A percentile compares a stretch with the other conserved stretches of the same genome.
phyloP scores from a whole-genome alignment of 2,329 filamentous ascomycete species.

The Fusarium tjaetaba region DNA sequence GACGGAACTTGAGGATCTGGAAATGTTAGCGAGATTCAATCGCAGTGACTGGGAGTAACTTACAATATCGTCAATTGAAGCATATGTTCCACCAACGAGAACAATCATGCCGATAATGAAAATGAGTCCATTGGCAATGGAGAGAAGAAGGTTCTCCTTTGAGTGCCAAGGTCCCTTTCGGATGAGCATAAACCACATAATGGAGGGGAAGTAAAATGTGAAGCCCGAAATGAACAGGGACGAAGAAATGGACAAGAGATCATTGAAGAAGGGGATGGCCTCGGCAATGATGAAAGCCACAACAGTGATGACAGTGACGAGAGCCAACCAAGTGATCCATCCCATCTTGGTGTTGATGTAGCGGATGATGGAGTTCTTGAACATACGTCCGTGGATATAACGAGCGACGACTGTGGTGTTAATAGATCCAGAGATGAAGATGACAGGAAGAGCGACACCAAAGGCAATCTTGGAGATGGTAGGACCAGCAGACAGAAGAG shows the following conservation, averaged over 20 bases:
- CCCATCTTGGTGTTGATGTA: slow-evolving; percentile 61
- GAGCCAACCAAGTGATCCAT: slow-evolving; percentile 65
- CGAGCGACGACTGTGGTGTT: slow-evolving; percentile 62
- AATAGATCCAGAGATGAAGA: slow-evolving; percentile 78
- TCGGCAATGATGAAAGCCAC: slow-evolving; percentile 77
- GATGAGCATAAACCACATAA: slow-evolving; percentile 56
- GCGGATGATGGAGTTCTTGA: slow-evolving; percentile 54
- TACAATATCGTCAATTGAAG: slow-evolving; percentile 47
- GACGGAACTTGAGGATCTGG: slow-evolving; percentile 40
- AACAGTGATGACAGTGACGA: slow-evolving; percentile 68
- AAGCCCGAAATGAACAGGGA: slow-evolving; percentile 60
- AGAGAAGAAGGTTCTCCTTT: slow-evolving; percentile 44
- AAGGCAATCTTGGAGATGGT: slow-evolving; percentile 73
- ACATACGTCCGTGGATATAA: slow-evolving; percentile 59
- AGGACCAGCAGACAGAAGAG: slow-evolving; percentile 71
- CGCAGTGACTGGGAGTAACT: slow-evolving; percentile 5
- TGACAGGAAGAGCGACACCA: slow-evolving; percentile 75
- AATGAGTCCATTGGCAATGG: slow-evolving; percentile 40
- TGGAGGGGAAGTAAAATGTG: slow-evolving; percentile 55
- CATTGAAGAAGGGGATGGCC: slow-evolving; percentile 77
- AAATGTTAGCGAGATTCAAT: slow-evolving; percentile 14
- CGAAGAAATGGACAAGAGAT: slow-evolving; percentile 67
- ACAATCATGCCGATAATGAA: slow-evolving; percentile 48
- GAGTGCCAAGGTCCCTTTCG: slow-evolving; percentile 45
- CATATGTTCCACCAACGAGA: slow-evolving; percentile 48